Evolutionary conservation across 768 basidiomycete genomes (phyloP).

Genomic region (Rhizopogon vinicolor): DNA sequence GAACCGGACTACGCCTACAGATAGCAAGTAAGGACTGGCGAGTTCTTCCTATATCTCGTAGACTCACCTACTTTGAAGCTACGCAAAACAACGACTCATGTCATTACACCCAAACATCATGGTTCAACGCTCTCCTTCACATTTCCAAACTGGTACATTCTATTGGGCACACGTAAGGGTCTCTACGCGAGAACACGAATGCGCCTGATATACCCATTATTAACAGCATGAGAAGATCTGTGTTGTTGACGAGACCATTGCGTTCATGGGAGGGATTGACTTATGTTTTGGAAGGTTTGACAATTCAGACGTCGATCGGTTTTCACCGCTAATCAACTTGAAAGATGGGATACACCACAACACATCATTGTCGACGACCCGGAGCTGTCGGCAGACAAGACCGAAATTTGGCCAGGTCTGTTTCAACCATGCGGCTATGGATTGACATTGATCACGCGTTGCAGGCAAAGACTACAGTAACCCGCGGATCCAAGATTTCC

Average conservation of each 20-base stretch:
- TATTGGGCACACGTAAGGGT: constrained; percentile 94
- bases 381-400: constrained; percentile 49
- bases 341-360: constrained; percentile 94
- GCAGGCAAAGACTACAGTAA: constrained; percentile 95
- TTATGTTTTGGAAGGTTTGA: constrained; percentile 80
- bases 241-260: constrained; percentile 94
- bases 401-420: constrained; percentile 85
- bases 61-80: constrained; percentile 38
- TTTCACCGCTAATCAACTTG: constrained; percentile 2
- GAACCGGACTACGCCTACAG: constrained; percentile 88
- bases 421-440: neutral
- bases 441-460: neutral
- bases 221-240: constrained; percentile 93
- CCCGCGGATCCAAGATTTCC: constrained; percentile 81
- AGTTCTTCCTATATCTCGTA: neutral
- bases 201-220: neutral
- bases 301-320: neutral
- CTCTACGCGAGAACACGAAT: neutral
- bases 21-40: constrained; percentile 66
- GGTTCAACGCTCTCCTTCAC: constrained; percentile 95
- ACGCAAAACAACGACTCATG: constrained; percentile 79
- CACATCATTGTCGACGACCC: constrained; percentile 87
- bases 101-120: constrained; percentile 88
- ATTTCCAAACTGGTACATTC: constrained; percentile 95
- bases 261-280: constrained; percentile 97